phyloP scores from a whole-genome alignment of 2,329 filamentous ascomycete genomes.

The Aspergillus sergii region DNA sequence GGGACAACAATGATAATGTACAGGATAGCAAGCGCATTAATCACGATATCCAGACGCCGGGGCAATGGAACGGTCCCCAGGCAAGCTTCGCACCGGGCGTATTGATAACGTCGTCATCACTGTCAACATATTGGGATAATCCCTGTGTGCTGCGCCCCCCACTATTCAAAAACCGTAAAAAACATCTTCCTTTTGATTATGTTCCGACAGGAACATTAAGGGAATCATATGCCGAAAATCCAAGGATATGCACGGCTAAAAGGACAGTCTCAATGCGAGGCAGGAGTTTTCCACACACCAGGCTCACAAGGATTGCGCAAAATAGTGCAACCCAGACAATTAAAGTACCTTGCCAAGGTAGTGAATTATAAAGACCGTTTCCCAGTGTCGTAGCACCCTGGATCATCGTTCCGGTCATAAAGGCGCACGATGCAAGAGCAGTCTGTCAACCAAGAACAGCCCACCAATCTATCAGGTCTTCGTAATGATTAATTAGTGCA shows the following conservation, averaged over 20 bases:
- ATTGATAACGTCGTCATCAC: neutral
- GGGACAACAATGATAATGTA: neutral
- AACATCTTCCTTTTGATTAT: neutral
- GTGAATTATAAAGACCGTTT: neutral
- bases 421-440: neutral
- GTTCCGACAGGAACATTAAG: neutral
- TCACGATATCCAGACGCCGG: neutral
- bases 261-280: neutral
- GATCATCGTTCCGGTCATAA: neutral
- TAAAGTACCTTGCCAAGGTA: neutral
- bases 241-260: neutral
- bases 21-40: neutral
- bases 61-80: neutral
- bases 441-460: neutral
- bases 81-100: neutral
- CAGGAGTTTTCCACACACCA: neutral
- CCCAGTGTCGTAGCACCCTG: neutral
- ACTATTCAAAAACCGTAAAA: neutral
- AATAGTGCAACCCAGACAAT: neutral
- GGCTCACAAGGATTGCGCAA: neutral
- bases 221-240: neutral
- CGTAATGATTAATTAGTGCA: neutral
- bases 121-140: neutral
- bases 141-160: neutral
- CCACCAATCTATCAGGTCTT: neutral